These are phyloP conservation scores for Sclerotiophoma versabilis DNA, from an alignment of 2,329 filamentous ascomycete genomes.

Conservation along the genomic window DNA sequence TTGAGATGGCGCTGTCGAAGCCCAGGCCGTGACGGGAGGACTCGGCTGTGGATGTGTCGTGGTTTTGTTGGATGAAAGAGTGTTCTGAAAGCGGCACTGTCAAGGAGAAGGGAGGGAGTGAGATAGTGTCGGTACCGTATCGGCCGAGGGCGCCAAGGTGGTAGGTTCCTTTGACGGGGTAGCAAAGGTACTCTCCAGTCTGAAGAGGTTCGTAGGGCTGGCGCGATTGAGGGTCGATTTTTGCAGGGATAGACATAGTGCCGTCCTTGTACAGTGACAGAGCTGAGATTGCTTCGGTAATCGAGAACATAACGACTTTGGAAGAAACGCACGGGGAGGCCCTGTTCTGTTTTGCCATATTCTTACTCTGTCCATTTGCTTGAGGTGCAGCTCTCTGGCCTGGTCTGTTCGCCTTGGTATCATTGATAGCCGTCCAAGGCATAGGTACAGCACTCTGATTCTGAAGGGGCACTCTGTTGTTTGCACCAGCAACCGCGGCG, in stretches of 20 bases:
- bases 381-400: not conserved
- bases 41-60: not conserved
- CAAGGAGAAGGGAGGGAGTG: slow-evolving; percentile 8
- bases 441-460: not conserved
- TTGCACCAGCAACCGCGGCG: not conserved
- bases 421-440: not conserved
- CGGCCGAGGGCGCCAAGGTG: slow-evolving; percentile 23
- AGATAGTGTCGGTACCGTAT: slow-evolving; percentile 2
- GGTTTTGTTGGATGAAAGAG: not conserved
- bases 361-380: not conserved
- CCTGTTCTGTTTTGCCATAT: not conserved
- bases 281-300: slow-evolving; percentile 15
- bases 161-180: slow-evolving; percentile 20
- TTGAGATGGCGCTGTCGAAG: not conserved
- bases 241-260: slow-evolving; percentile 4
- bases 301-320: slow-evolving; percentile 22
- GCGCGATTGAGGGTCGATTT: slow-evolving; percentile 5
- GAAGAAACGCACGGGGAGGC: not conserved
- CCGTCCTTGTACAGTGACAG: slow-evolving; percentile 3
- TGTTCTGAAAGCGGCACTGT: slow-evolving; percentile 7
- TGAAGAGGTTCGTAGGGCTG: slow-evolving; percentile 11
- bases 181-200: slow-evolving; percentile 16
- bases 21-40: slow-evolving; percentile 10
- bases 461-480: not conserved
- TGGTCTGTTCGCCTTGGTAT: not conserved